Base-by-base conservation (phyloP, 768 basidiomycete species). In the Pholiota molesta region DNA sequence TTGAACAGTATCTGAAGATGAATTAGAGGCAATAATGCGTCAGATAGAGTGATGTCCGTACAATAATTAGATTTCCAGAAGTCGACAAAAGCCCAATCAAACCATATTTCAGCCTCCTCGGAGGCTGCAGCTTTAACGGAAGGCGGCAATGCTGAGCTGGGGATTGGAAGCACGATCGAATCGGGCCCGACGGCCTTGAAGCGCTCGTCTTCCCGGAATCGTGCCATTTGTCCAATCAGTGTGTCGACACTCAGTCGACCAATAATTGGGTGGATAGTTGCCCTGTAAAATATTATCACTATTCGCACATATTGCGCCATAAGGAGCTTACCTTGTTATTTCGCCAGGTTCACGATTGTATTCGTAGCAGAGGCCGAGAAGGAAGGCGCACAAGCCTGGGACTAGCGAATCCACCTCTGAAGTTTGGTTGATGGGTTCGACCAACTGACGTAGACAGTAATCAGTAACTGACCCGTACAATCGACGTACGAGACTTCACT, bases 31-130 rank as follows among this genome's bases (percentile, higher is more conserved):
- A 47, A 52, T 59, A 5, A 45, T 52, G 14, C 14, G 6, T 47
- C 42, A 42, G 5, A 19, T 29, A 52, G 19, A 28, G 23, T 8
- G 14, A 6, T 55, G 64, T 61, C 51, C 92, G 72, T 68, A 97
- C 97, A 94, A 71, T 95, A 97, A 71, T 97, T 96, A 51, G 94
- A 95, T 78, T 99, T 99, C 91, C 94, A 96, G 74, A 98, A 99
- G 74, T 99, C 97, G 6, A 97, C 87, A 75, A 99, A 99, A 0
- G 90, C 85, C 94, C 96, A 99, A 73, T 99, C 96, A 71, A 99
- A 92, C 97, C 97, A 99, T 40, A 97, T 82, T 75, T 95, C 94
- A 28, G 87, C 92, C 69, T 92, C 90, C 63, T 86, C 86, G 55
- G 79, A 77, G 37, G 67, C 68, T 53, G 79, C 77, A 10, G 72